Percentiles rank a stretch among this genome's conserved stretches.
These are phyloP conservation scores for Calycina marina DNA, from an alignment of 2,329 filamentous ascomycete genomes.

Conservation along the genomic window DNA sequence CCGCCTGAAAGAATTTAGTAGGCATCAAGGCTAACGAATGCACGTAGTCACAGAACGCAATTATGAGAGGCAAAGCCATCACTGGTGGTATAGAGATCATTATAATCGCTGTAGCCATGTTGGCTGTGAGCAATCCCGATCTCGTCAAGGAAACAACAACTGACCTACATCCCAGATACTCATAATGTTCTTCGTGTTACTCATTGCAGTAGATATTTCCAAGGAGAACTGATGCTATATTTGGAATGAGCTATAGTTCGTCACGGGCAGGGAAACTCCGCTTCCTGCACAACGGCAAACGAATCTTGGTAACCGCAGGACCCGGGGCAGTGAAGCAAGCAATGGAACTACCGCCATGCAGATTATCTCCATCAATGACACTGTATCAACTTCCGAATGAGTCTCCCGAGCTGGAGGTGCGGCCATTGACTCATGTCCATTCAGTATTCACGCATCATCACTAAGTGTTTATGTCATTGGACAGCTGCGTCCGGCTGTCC, in stretches of 20 bases:
- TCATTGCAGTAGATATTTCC: slow-evolving; percentile 18
- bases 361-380: slow-evolving; percentile 1
- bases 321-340: no score
- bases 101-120: slow-evolving; percentile 29
- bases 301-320: no score
- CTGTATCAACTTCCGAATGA: background rate
- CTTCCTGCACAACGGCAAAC: no score
- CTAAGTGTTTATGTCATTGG: no score
- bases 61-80: slow-evolving; percentile 40
- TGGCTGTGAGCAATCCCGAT: slow-evolving; percentile 29
- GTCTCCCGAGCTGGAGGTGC: no score
- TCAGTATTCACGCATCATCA: no score
- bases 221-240: slow-evolving; percentile 11
- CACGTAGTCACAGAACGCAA: slow-evolving; percentile 44
- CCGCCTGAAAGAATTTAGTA: no score
- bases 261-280: slow-evolving; percentile 7
- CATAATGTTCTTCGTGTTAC: slow-evolving; percentile 16
- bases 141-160: background rate
- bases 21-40: no score
- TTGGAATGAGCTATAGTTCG: slow-evolving; percentile 1
- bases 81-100: slow-evolving; percentile 45
- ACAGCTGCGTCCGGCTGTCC: no score
- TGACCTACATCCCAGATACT: slow-evolving; percentile 13
- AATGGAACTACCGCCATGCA: no score
- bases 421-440: no score